These are phyloP conservation scores for Heritiera littoralis DNA, from an alignment of 345 rosid genomes.

Conservation along the genomic window DNA sequence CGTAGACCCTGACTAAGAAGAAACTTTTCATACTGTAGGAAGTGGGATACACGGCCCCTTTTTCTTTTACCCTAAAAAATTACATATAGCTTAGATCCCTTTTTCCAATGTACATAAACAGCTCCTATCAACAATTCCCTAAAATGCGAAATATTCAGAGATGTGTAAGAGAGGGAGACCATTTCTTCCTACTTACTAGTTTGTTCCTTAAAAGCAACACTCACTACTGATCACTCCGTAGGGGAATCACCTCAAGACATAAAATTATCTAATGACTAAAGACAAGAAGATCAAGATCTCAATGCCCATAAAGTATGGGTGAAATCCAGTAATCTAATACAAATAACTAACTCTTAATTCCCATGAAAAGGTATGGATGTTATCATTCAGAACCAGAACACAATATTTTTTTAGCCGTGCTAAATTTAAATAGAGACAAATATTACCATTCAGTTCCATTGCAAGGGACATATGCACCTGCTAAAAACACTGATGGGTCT, in stretches of 20 bases:
- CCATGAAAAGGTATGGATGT: not conserved
- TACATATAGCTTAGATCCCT: not conserved
- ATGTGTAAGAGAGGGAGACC: not conserved
- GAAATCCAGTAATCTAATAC: not conserved
- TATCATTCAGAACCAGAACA: not conserved
- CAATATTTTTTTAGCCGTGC: not conserved
- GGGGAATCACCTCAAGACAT: not conserved
- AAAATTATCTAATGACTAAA: not conserved
- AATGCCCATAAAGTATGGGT: not conserved
- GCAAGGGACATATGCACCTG: not conserved
- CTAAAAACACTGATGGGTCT: slow-evolving; percentile 11
- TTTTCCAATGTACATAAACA: not conserved
- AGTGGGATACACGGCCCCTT: not conserved
- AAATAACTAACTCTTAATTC: not conserved
- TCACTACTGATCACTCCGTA: not conserved
- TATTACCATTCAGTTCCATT: not conserved
- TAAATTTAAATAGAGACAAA: not conserved
- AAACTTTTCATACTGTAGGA: not conserved
- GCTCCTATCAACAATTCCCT: slow-evolving; percentile 3
- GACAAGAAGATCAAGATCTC: not conserved
- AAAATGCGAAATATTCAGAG: not conserved
- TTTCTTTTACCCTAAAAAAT: not conserved
- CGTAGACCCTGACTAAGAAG: not conserved
- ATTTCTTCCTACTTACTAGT: not conserved
- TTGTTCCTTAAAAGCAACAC: not conserved